Conservation (phyloP, 345 rosid species). For the Cardamine chenopodiifolia region DNA sequence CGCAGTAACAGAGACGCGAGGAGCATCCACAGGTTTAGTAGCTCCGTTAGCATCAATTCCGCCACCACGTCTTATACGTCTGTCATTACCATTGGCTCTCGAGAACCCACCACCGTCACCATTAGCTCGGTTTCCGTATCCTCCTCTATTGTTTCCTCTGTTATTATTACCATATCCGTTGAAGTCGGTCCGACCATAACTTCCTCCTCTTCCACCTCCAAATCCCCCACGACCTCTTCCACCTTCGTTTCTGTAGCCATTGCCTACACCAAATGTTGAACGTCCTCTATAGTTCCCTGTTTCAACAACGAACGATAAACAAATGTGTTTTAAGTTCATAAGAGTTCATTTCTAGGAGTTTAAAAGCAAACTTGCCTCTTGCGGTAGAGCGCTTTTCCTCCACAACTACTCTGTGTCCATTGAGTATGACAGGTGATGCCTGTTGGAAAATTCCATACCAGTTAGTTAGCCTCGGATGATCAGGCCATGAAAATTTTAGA, state of each 20-base stretch:
- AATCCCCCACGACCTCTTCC: conserved; percentile 75
- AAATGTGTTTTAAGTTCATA: not conserved
- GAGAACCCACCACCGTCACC: conserved; percentile 46
- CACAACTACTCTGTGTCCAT: conserved; percentile 70
- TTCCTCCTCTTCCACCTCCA: conserved; percentile 62
- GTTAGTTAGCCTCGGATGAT: not conserved
- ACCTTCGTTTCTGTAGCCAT: conserved; percentile 72
- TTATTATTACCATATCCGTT: conserved; percentile 72
- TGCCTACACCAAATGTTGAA: conserved; percentile 51
- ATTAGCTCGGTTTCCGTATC: conserved; percentile 66
- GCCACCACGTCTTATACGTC: conserved; percentile 40
- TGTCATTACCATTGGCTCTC: conserved; percentile 23
- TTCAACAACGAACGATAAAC: conserved; percentile 6
- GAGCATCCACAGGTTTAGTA: conserved; percentile 37
- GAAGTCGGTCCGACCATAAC: conserved; percentile 60
- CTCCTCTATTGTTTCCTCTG: conserved; percentile 62
- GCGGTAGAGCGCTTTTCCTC: conserved; percentile 90
- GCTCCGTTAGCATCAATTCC: conserved; percentile 36
- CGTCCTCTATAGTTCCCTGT: conserved; percentile 76
- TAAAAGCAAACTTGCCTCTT: conserved; percentile 66
- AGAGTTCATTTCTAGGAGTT: not conserved
- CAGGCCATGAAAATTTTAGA: not conserved
- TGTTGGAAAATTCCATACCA: not conserved
- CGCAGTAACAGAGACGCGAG: conserved; percentile 37
- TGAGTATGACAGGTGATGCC: conserved; percentile 87